Evolutionary conservation across 129 eudicot species (phyloP).

Genomic region (Erigeron canadensis): DNA sequence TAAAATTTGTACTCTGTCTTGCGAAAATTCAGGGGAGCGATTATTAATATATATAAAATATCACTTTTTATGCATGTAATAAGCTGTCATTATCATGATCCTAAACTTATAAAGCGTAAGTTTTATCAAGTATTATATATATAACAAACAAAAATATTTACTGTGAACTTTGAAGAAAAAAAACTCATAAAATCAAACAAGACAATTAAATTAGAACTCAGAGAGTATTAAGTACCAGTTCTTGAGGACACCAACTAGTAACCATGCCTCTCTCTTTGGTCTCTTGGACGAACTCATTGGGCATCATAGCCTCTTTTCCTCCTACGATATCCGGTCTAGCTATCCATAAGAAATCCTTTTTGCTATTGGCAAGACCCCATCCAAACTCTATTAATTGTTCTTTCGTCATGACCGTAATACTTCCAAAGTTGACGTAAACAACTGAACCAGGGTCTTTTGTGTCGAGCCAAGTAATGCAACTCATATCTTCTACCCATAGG

Average conservation of each 20-base stretch:
- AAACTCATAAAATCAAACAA: too few species aligned
- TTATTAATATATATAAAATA: too few species aligned
- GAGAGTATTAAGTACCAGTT: conserved; percentile 30
- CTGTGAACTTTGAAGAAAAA: too few species aligned
- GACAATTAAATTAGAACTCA: too few species aligned
- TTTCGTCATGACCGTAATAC: conserved; percentile 25
- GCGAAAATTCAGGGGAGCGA: too few species aligned
- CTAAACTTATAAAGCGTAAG: too few species aligned
- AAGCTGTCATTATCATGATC: too few species aligned
- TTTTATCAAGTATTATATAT: too few species aligned
- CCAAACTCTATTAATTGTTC: conserved; percentile 31
- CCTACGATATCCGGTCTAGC: conserved; percentile 46
- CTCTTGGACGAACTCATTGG: conserved; percentile 38
- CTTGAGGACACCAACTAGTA: conserved; percentile 51
- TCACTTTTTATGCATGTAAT: too few species aligned
- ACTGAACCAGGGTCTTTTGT: conserved; percentile 19
- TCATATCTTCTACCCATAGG: conserved; percentile 30
- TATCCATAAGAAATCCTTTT: conserved; percentile 39
- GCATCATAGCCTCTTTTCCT: conserved; percentile 43
- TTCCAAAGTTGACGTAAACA: conserved; percentile 32
- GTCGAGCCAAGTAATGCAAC: conserved; percentile 27
- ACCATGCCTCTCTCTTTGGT: conserved; percentile 38
- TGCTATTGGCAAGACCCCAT: conserved; percentile 34
- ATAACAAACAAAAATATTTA: too few species aligned
- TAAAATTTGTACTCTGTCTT: too few species aligned